Percentiles rank a stretch among this genome's conserved stretches.
Evolutionary conservation across 1,284 basidiomycete genomes (phyloP).

Genomic region (Sphagnurus paluster): DNA sequence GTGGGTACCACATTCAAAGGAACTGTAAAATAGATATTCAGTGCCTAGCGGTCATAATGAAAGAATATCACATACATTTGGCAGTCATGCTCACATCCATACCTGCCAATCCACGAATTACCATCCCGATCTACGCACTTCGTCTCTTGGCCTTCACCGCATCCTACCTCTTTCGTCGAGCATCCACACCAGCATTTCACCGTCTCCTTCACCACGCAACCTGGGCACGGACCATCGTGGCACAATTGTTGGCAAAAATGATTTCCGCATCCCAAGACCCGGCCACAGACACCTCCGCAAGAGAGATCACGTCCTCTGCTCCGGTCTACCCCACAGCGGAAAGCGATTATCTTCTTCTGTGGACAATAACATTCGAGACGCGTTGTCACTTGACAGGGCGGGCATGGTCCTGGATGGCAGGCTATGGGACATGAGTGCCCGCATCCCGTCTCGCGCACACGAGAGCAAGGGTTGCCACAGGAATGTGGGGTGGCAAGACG

Average conservation of each 20-base stretch:
- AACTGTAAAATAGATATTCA: slow-evolving; percentile 34
- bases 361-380: slow-evolving; percentile 65
- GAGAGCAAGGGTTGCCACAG: slow-evolving; percentile 77
- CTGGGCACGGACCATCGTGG: slow-evolving; percentile 71
- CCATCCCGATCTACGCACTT: slow-evolving; percentile 32
- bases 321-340: slow-evolving; percentile 56
- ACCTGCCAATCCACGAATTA: slow-evolving; percentile 68
- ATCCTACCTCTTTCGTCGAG: slow-evolving; percentile 57
- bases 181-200: slow-evolving; percentile 80
- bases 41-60: background rate
- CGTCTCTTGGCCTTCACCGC: slow-evolving; percentile 55
- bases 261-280: slow-evolving; percentile 63
- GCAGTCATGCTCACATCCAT: slow-evolving; percentile 65
- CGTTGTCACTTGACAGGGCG: slow-evolving; percentile 52
- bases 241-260: slow-evolving; percentile 66
- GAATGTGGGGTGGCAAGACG: slow-evolving; percentile 82
- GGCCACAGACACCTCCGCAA: slow-evolving; percentile 68
- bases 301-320: slow-evolving; percentile 40
- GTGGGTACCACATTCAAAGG: slow-evolving; percentile 78
- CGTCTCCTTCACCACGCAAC: slow-evolving; percentile 56
- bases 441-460: slow-evolving; percentile 63
- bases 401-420: slow-evolving; percentile 54
- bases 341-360: slow-evolving; percentile 55
- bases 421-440: slow-evolving; percentile 79
- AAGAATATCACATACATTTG: slow-evolving; percentile 41